These are phyloP conservation scores for Pleurotus ostreatus DNA, from an alignment of 768 basidiomycete species.

Conservation along the genomic window DNA sequence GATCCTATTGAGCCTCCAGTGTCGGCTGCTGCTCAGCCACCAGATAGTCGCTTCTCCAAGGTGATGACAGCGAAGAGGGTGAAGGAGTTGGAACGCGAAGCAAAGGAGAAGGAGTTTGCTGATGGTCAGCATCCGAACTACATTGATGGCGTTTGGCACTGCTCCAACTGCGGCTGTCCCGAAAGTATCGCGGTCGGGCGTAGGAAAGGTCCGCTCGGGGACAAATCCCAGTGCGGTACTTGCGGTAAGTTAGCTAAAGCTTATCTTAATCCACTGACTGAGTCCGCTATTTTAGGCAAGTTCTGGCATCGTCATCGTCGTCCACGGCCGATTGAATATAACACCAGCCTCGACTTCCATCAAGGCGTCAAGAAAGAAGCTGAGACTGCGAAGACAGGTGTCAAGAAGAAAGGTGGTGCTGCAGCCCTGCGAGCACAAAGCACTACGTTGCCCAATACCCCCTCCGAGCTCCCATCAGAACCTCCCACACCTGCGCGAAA, in stretches of 20 bases:
- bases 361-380: constrained; percentile 48
- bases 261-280: constrained; percentile 4
- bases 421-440: constrained; percentile 45
- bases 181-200: constrained; percentile 82
- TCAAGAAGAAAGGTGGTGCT: constrained; percentile 57
- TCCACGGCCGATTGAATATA: constrained; percentile 79
- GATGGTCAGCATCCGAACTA: constrained; percentile 80
- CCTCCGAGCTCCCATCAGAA: constrained; percentile 33
- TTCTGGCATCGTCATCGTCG: constrained; percentile 86
- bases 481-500: constrained; percentile 39
- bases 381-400: constrained; percentile 47
- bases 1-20: constrained; percentile 26
- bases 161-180: constrained; percentile 91
- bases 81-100: constrained; percentile 76
- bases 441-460: constrained; percentile 33
- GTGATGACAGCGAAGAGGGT: constrained; percentile 55
- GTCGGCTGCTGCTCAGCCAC: constrained; percentile 28
- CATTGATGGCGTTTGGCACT: constrained; percentile 90
- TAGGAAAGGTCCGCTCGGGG: constrained; percentile 85
- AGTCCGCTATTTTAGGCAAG: constrained; percentile 53
- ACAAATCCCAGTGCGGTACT: constrained; percentile 87
- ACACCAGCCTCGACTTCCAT: constrained; percentile 70
- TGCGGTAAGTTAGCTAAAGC: constrained; percentile 63
- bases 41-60: constrained; percentile 45
- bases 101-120: constrained; percentile 79